Evolutionary conservation across 2,329 filamentous ascomycete species (phyloP), one percentile per base, ranked within the genome.

Genomic region (Coniella lustricola): DNA sequence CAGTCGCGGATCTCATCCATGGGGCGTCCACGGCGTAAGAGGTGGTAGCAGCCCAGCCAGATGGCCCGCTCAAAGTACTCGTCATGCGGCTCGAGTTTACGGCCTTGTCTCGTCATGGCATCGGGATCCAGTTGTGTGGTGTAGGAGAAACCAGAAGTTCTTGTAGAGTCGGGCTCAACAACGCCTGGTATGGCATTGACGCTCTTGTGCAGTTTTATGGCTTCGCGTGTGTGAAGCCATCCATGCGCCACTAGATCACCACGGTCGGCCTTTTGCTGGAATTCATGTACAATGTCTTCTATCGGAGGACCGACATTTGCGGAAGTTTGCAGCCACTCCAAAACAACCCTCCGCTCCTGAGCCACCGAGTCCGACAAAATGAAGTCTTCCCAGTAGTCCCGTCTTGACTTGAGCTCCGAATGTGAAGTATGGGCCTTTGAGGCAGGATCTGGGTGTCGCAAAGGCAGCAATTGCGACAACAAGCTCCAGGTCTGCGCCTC

Each of bases 401-500:
- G 52, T 16, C 63, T 62, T 12, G 59, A 57, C 46, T 55, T 56
- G 4, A 56, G 55, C 13, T 51, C 60, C 46, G 44, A 59, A 51
- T 53, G 58, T 51, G 37, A 57, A 32, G 22, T 43, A 7, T 36
- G 34, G 37, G 51, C 43, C 54, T 56, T 64, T 47, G 55, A 60
- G 51, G 57, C 51, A 49, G 48, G 59, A 47, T 69, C 66, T 50
- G 59, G 74, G 69, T 88, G 84, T 58, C 87, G 78, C 54, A 88
- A 66, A 10, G 84, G 81, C 44, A 95, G 75, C 52, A 95, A 73
- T 34, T 87, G 78, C 42, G 82, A 77, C 50, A 97, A 70, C 22
- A 97, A 73, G 60, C 94, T 84, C 93, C 93, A 98, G 0, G 90
- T 93, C 59, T 94, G 88, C 35, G 83, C 81, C 66, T 98, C 93